Evolutionary conservation across 1,284 basidiomycete species (phyloP).

Genomic region (Singerocomus inundabilis): DNA sequence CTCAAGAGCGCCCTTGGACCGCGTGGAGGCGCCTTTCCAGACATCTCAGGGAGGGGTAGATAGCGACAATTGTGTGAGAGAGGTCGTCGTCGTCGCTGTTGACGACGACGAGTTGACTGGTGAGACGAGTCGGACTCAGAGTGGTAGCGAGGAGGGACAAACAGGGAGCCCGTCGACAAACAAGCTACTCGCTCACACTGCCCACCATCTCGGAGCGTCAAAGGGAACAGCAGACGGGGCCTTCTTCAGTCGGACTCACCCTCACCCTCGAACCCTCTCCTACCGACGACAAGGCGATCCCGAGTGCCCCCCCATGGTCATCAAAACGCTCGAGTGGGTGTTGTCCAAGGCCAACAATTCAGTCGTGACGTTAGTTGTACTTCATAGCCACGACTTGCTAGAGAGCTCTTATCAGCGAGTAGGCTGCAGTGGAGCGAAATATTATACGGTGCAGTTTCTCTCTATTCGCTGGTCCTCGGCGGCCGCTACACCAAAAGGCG

Average conservation of each 20-base stretch:
- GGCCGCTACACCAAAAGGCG: background rate
- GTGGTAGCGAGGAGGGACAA: constrained; percentile 20
- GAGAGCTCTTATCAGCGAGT: too few relatives aligned
- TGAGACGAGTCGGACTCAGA: constrained; percentile 6
- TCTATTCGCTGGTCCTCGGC: background rate
- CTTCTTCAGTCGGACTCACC: background rate
- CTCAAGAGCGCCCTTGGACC: constrained; percentile 66
- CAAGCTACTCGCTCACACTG: constrained; percentile 8
- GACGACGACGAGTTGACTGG: constrained; percentile 26
- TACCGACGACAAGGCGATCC: background rate
- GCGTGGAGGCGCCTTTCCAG: constrained; percentile 71
- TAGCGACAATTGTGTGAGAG: background rate
- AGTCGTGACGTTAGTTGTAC: background rate
- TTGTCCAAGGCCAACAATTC: background rate
- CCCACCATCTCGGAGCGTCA: background rate
- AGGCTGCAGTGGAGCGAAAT: too few relatives aligned
- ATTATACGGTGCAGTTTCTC: background rate
- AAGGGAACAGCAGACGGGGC: background rate
- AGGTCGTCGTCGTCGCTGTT: constrained; percentile 19
- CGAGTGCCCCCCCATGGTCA: background rate
- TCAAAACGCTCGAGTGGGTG: background rate
- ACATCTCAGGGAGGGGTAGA: constrained; percentile 42
- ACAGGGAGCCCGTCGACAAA: constrained; percentile 23
- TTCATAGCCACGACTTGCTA: background rate
- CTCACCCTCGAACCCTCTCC: background rate